phyloP scores from a whole-genome alignment of 306 rosid genomes.

The Mimosa bimucronata region DNA sequence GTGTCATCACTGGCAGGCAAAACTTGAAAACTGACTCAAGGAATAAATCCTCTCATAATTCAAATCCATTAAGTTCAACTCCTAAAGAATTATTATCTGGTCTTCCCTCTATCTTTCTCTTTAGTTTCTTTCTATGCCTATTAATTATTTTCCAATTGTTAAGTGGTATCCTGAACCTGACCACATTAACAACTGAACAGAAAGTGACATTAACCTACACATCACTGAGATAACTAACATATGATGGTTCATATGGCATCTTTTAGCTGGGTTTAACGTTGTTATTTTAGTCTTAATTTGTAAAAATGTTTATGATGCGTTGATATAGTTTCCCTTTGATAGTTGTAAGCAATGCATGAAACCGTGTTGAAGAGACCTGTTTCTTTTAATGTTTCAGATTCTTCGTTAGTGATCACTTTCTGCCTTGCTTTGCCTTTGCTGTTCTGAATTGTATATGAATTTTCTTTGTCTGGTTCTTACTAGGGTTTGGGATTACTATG shows the following conservation, averaged over 20 bases:
- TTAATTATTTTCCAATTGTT: background rate
- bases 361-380: too few relatives aligned
- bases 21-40: slow-evolving; percentile 29
- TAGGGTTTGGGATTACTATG: slow-evolving; percentile 60
- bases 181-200: too few relatives aligned
- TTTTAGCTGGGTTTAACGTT: too few relatives aligned
- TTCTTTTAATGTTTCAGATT: background rate
- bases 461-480: background rate
- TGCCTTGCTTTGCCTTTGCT: slow-evolving; percentile 1
- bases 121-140: background rate
- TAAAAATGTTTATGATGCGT: too few relatives aligned
- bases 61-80: slow-evolving; percentile 32
- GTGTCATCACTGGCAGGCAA: slow-evolving; percentile 53
- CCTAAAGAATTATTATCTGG: slow-evolving; percentile 45
- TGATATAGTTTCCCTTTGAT: too few relatives aligned
- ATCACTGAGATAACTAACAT: too few relatives aligned
- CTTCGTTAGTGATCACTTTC: background rate
- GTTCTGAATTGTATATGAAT: background rate
- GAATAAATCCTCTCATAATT: background rate
- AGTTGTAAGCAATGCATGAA: too few relatives aligned
- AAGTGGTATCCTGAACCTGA: background rate
- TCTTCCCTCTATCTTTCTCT: slow-evolving; percentile 27
- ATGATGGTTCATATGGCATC: too few relatives aligned
- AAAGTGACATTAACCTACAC: too few relatives aligned
- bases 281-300: too few relatives aligned